A percentile compares a stretch with the other conserved stretches of the same genome.
phyloP scores from a whole-genome alignment of 169 alveolate species.

The Eimeria necatrix region DNA sequence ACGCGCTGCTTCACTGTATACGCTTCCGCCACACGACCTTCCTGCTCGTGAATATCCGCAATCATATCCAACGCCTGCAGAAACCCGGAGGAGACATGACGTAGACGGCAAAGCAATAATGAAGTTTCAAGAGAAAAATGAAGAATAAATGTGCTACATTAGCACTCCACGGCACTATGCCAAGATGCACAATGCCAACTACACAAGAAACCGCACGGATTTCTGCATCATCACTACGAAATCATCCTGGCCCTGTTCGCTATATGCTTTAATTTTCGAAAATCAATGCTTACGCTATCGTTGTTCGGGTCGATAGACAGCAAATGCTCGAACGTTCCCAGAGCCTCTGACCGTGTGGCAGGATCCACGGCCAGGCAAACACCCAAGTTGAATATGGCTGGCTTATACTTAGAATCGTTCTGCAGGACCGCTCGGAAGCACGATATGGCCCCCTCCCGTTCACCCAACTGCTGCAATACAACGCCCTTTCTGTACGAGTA shows the following conservation, averaged over 20 bases:
- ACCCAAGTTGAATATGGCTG: constrained; percentile 80
- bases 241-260: no score
- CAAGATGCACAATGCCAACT: no score
- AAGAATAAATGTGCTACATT: no score
- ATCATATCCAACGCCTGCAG: constrained; percentile 75
- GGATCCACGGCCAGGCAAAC: constrained; percentile 69
- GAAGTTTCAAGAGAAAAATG: no score
- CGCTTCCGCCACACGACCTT: constrained; percentile 80
- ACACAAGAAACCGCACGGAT: no score
- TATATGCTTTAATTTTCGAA: no score
- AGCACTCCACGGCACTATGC: no score
- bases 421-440: constrained; percentile 72
- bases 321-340: constrained; percentile 59
- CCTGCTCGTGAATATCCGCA: constrained; percentile 80
- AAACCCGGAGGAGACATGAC: neutral
- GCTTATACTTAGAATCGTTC: constrained; percentile 67
- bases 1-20: constrained; percentile 77
- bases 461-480: constrained; percentile 80
- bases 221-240: no score
- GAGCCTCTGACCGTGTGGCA: constrained; percentile 75
- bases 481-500: constrained; percentile 75
- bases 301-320: constrained; percentile 75
- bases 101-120: neutral
- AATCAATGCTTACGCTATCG: constrained; percentile 45
- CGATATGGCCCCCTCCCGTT: constrained; percentile 71